Evolutionary conservation across 139 green algal species (phyloP).

Genomic region (Chlorella ohadii): DNA sequence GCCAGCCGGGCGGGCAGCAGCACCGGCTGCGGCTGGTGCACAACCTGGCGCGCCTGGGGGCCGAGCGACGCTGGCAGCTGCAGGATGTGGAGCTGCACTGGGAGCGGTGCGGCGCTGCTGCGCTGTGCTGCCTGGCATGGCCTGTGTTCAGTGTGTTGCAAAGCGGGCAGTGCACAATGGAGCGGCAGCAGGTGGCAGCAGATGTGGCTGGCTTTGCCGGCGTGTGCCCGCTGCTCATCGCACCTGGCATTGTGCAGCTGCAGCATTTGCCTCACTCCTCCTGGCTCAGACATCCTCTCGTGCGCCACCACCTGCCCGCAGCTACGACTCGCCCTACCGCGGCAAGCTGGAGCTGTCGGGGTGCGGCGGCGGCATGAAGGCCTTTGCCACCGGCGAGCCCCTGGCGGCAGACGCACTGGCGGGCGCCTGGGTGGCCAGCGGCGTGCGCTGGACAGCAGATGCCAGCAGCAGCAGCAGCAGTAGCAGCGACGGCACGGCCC

Average conservation of each 20-base stretch:
- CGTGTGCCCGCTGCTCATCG: too few species aligned
- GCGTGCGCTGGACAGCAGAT: conserved; percentile 11
- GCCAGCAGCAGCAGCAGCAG: background rate
- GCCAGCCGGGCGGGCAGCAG: background rate
- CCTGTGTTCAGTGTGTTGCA: background rate
- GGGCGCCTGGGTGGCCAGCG: conserved; percentile 38
- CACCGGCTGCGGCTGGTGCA: conserved; percentile 53
- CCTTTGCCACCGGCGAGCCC: conserved; percentile 39
- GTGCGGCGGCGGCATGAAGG: conserved; percentile 59
- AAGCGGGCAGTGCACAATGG: background rate
- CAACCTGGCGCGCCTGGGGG: conserved; percentile 46
- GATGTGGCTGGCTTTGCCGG: too few species aligned
- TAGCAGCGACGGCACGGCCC: background rate
- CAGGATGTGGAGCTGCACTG: conserved; percentile 50
- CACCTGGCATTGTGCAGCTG: too few species aligned
- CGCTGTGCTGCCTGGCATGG: too few species aligned
- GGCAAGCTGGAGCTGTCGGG: conserved; percentile 60
- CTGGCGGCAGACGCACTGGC: conserved; percentile 32
- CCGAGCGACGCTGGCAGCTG: conserved; percentile 41
- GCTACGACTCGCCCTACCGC: conserved; percentile 56
- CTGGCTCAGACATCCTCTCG: too few species aligned
- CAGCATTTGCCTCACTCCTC: too few species aligned
- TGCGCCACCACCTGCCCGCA: background rate
- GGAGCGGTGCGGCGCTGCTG: conserved; percentile 43
- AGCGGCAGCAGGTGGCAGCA: too few species aligned